Evolutionary conservation across 139 green algal species (phyloP).

Genomic region (Zygnema circumcarinatum): DNA sequence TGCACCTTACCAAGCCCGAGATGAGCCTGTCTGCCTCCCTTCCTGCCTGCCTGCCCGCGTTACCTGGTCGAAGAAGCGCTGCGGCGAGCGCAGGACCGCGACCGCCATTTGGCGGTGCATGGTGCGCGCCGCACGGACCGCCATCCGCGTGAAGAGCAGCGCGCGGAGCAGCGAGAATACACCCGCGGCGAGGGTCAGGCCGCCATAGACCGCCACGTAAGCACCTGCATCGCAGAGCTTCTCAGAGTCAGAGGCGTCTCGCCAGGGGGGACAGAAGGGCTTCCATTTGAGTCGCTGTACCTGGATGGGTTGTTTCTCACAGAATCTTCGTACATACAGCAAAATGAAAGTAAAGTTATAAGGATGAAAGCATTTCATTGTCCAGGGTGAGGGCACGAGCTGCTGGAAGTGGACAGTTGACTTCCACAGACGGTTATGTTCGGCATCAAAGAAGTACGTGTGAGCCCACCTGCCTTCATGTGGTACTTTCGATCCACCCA

Average conservation of each 20-base stretch:
- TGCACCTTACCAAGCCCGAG: too few species aligned
- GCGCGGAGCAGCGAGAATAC: conserved; percentile 73
- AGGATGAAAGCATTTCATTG: too few species aligned
- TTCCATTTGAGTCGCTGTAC: too few species aligned
- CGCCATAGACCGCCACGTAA: conserved; percentile 36
- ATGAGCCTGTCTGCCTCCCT: too few species aligned
- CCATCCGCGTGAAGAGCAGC: conserved; percentile 81
- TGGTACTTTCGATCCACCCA: conserved; percentile 46
- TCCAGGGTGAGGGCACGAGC: too few species aligned
- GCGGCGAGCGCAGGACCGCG: conserved; percentile 39
- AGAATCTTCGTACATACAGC: too few species aligned
- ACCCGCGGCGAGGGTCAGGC: conserved; percentile 5
- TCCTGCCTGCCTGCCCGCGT: too few species aligned
- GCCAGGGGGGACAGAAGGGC: too few species aligned
- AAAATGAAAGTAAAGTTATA: too few species aligned
- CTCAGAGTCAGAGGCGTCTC: background rate
- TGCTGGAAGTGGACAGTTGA: too few species aligned
- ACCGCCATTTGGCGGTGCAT: conserved; percentile 50
- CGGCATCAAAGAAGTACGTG: background rate
- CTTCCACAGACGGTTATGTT: too few species aligned
- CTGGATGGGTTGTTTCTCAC: too few species aligned
- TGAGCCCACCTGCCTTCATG: conserved; percentile 1
- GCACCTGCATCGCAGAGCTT: conserved; percentile 16
- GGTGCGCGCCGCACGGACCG: conserved; percentile 36
- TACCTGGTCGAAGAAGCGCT: conserved; percentile 54